Conservation (phyloP, 2,329 filamentous ascomycete species). For the Exophiala dermatitidis region DNA sequence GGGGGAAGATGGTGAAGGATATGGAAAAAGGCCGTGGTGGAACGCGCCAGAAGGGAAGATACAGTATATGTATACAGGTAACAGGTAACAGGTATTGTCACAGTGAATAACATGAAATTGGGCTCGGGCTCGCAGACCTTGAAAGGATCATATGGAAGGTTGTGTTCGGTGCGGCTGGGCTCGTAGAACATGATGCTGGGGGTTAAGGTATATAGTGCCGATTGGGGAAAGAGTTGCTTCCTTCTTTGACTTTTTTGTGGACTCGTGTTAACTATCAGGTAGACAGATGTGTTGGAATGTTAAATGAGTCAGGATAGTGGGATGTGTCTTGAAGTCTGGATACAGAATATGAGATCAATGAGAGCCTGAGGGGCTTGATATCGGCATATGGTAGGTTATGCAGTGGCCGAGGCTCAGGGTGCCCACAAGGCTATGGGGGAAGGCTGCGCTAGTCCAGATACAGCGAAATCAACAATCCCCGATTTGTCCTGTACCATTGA, state of each 20-base stretch:
- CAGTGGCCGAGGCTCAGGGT: not conserved
- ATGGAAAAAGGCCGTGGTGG: no score
- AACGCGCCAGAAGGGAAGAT: not conserved
- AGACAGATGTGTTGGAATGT: not conserved
- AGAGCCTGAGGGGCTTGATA: not conserved
- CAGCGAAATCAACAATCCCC: not conserved
- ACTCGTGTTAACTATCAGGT: not conserved
- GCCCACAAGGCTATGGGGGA: not conserved
- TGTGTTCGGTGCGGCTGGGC: slow-evolving; percentile 47
- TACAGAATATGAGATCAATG: not conserved
- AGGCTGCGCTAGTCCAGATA: not conserved
- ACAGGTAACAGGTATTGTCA: not conserved
- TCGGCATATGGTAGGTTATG: not conserved
- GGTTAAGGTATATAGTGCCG: no score
- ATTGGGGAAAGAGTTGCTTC: no score
- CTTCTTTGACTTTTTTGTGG: not conserved
- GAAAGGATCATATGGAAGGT: slow-evolving; percentile 49
- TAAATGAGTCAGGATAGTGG: no score
- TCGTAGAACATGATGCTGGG: slow-evolving; percentile 41
- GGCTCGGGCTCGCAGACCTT: slow-evolving; percentile 36
- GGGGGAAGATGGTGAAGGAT: no score
- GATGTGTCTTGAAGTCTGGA: not conserved
- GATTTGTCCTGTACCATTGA: not conserved
- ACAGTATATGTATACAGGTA: not conserved
- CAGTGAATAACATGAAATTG: slow-evolving; percentile 24